Percentiles rank a stretch among this genome's conserved stretches.
phyloP scores from a whole-genome alignment of 2,329 filamentous ascomycete species.

The Arthrinium puccinioides region DNA sequence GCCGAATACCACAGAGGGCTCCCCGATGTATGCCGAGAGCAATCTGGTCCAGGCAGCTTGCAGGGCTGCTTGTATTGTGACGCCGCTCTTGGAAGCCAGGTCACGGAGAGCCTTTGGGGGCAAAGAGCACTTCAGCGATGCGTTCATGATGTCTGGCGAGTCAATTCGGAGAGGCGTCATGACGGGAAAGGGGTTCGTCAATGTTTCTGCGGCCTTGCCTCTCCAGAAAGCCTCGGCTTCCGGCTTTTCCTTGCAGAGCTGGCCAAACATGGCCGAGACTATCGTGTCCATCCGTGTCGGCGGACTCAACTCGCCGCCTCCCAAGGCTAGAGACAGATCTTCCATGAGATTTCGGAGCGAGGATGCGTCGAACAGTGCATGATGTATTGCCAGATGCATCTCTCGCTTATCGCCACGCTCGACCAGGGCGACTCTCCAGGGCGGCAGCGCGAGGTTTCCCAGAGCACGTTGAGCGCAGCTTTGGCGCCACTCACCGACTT shows the following conservation, averaged over 20 bases:
- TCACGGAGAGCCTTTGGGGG: conserved; percentile 42
- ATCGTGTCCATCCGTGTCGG: background rate
- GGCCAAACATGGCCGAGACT: background rate
- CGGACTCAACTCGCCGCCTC: background rate
- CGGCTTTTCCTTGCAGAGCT: background rate
- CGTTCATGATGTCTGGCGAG: conserved; percentile 21
- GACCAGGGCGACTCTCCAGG: conserved; percentile 55
- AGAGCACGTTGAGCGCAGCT: conserved; percentile 26
- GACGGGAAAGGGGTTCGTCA: conserved; percentile 67
- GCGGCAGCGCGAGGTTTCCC: conserved; percentile 41
- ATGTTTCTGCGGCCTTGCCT: conserved; percentile 39
- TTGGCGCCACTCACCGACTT: conserved; percentile 29
- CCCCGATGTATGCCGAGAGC: conserved; percentile 69
- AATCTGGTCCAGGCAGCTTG: conserved; percentile 75
- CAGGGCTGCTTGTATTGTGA: conserved; percentile 69
- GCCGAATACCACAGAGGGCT: conserved; percentile 68
- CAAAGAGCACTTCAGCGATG: conserved; percentile 29
- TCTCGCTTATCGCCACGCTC: conserved; percentile 1
- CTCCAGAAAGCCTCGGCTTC: conserved; percentile 55
- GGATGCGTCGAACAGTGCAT: conserved; percentile 79
- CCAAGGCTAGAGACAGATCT: no score
- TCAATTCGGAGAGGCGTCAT: conserved; percentile 55
- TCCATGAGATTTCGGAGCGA: conserved; percentile 60
- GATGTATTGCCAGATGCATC: conserved; percentile 55
- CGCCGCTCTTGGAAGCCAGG: conserved; percentile 47